A percentile compares a stretch with the other conserved stretches of the same genome.
phyloP scores from a whole-genome alignment of 768 basidiomycete genomes.

The Tricholoma furcatifolium region DNA sequence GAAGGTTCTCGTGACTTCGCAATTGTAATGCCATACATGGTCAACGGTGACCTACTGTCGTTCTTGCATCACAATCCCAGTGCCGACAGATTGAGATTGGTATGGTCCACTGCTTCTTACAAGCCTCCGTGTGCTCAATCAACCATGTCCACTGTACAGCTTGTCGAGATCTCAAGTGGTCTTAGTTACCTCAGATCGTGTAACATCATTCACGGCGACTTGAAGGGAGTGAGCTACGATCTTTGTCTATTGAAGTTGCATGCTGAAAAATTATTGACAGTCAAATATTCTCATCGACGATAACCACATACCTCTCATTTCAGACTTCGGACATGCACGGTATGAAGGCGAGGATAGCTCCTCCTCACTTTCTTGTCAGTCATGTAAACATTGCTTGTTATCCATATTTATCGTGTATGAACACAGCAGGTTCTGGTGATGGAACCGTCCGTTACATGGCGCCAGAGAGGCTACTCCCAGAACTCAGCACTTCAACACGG shows the following conservation, averaged over 20 bases:
- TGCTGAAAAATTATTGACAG: background rate
- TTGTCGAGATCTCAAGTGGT: conserved; percentile 2
- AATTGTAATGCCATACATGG: conserved; percentile 3
- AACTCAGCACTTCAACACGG: background rate
- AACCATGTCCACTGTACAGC: background rate
- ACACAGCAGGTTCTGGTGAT: conserved; percentile 5
- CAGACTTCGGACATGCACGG: conserved; percentile 7
- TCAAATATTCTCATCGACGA: conserved; percentile 8
- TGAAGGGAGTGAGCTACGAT: conserved; percentile 9
- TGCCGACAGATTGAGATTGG: conserved; percentile 3
- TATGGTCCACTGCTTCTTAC: background rate
- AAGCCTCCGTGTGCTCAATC: background rate
- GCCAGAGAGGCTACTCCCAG: conserved; percentile 8
- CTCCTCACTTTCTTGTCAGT: no score
- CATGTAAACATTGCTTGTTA: background rate
- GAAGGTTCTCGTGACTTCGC: background rate
- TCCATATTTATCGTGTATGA: background rate
- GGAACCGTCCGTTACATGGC: conserved; percentile 11
- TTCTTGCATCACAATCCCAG: background rate
- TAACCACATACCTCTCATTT: background rate
- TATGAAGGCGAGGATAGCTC: background rate
- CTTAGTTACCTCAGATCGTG: conserved; percentile 5
- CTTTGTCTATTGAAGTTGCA: background rate
- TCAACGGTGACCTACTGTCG: background rate
- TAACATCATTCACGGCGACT: conserved; percentile 6